Evolutionary conservation across 495 filamentous ascomycete species (phyloP), one percentile per base, ranked within the genome.

Genomic region (Trichoderma orchidacearum): DNA sequence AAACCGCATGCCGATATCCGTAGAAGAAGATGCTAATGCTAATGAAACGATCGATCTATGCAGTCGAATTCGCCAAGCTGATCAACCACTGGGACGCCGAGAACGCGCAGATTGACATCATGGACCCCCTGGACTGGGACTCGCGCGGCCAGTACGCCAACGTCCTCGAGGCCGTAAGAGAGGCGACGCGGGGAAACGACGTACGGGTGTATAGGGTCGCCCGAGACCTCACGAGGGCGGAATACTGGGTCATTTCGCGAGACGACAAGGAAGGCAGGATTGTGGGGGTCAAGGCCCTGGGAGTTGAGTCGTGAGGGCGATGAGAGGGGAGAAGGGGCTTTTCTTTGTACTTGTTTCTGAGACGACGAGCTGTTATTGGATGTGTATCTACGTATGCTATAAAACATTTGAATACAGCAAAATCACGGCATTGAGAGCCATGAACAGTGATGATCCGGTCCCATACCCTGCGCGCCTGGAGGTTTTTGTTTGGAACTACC

Each of bases 241-340:
- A 92, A 70, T 93, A 92, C 63, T 94, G 79, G 77, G 69, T 93
- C 48, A 69, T 93, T 30, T 83, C 80, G 58, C 61, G 82, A 54
- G 61, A 73, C 60, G 62, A 71, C 66, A 59, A 65, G 36, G 68
- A 63, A 23, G 76, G 74, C 34, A 79, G 73, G 68, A 51, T 95
- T 58, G 80, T 95, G 4, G 89, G 89, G 6, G 69, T 85, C 41
- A 89, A 85, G 74, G 86, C 85, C 6, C 72, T 85, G 75, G 78
- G 81, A 35, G 73, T 94, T 64, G 89, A 93, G 36, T 38, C 36
- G 15, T 55, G 18, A 36, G 53, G 9, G 29, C 9, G 23, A 30
- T 3, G 29, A 27, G 15, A 53, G 7, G 5, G 31, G 48, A 28
- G 34, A 5, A n/a, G n/a, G n/a, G n/a, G n/a, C n/a, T n/a, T n/a